Percentiles rank a stretch among this genome's conserved stretches.
Evolutionary conservation across 2,329 filamentous ascomycete genomes (phyloP).

Genomic region (Stagonosporopsis rhizophila): DNA sequence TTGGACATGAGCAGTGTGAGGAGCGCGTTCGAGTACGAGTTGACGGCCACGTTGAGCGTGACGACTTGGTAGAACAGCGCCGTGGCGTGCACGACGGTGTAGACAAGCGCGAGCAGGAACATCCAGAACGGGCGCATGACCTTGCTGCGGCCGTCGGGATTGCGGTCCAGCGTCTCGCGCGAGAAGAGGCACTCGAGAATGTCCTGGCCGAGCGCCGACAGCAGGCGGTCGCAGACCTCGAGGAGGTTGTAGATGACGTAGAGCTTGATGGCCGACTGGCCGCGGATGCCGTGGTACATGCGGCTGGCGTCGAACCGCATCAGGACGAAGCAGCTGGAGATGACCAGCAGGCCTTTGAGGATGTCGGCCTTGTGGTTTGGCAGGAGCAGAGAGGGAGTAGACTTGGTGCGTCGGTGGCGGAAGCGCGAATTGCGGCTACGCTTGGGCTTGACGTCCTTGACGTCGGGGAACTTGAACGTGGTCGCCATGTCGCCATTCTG

Average conservation of each 20-base stretch:
- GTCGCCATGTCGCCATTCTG: conserved; percentile 32
- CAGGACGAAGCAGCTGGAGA: conserved; percentile 82
- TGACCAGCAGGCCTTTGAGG: conserved; percentile 85
- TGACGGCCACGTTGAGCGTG: conserved; percentile 95
- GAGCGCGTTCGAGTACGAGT: conserved; percentile 96
- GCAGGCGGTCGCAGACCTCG: conserved; percentile 87
- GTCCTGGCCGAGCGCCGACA: conserved; percentile 92
- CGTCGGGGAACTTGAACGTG: conserved; percentile 38
- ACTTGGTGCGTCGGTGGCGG: conserved; percentile 77
- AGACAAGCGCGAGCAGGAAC: conserved; percentile 84
- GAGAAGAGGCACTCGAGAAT: conserved; percentile 96
- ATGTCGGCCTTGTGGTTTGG: conserved; percentile 95
- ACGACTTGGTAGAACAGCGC: conserved; percentile 97
- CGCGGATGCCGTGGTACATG: conserved; percentile 97
- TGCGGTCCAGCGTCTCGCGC: conserved; percentile 86
- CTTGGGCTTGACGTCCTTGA: conserved; percentile 38
- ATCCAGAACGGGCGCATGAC: conserved; percentile 87
- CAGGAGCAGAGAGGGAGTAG: conserved; percentile 81
- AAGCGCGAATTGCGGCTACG: conserved; percentile 43
- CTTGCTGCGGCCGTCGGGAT: conserved; percentile 88
- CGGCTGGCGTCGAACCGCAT: conserved; percentile 93
- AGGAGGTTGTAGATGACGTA: conserved; percentile 99
- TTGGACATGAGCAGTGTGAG: conserved; percentile 93
- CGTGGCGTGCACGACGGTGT: conserved; percentile 87
- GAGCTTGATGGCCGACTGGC: conserved; percentile 95